Conservation (phyloP, 2,329 filamentous ascomycete genomes). For the Ceratocystis lukuohia region DNA sequence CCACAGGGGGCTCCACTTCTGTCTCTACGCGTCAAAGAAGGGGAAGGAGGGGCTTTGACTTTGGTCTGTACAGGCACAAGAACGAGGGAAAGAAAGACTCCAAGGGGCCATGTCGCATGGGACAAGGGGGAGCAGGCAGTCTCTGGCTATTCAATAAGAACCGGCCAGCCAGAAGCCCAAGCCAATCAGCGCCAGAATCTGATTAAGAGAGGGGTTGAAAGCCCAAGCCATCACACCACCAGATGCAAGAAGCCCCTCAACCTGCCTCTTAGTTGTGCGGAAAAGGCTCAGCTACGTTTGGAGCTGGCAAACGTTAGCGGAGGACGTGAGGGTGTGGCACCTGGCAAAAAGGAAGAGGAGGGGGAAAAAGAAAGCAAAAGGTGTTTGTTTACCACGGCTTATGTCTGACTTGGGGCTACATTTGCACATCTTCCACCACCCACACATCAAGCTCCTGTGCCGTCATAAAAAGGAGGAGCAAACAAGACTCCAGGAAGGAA, state of each 20-base stretch:
- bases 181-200: neutral
- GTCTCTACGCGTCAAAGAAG: slow-evolving; percentile 7
- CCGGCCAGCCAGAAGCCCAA: neutral
- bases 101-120: neutral
- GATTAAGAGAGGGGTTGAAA: neutral
- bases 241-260: neutral
- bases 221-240: neutral
- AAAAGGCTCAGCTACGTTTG: neutral
- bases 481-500: too few relatives aligned
- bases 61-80: neutral
- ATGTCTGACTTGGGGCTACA: too few relatives aligned
- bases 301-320: neutral
- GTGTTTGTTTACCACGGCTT: too few relatives aligned
- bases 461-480: too few relatives aligned
- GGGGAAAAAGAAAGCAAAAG: neutral
- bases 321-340: too few relatives aligned
- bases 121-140: neutral
- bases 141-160: neutral
- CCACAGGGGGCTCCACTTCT: neutral
- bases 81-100: neutral
- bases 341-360: too few relatives aligned
- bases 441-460: too few relatives aligned
- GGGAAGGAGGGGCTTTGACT: slow-evolving; percentile 1
- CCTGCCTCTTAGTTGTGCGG: neutral
- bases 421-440: too few relatives aligned